A percentile compares a stretch with the other conserved stretches of the same genome.
phyloP scores from a whole-genome alignment of 768 basidiomycete genomes.

The Baorangia bicolor region DNA sequence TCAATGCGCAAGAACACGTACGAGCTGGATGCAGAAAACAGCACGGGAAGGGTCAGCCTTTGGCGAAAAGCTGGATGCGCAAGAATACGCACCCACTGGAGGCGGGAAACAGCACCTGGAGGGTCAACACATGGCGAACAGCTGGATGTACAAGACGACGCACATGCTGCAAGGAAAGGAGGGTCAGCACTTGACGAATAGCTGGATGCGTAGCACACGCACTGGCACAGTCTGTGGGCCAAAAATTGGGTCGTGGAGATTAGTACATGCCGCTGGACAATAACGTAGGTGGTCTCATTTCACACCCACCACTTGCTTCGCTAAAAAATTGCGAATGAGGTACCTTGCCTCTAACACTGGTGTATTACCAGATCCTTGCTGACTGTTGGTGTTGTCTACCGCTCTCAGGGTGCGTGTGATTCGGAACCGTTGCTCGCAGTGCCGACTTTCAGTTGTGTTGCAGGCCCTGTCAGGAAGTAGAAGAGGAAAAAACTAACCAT shows the following conservation, averaged over 20 bases:
- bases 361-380: no score
- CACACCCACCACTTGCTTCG: neutral
- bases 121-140: neutral
- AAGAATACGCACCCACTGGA: neutral
- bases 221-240: neutral
- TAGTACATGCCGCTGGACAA: neutral
- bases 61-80: no score
- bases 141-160: neutral
- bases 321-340: conserved; percentile 4
- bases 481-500: neutral
- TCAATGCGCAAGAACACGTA: neutral
- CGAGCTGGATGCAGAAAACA: no score
- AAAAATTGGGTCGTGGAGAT: neutral
- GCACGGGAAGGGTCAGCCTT: no score
- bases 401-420: neutral
- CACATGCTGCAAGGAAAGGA: neutral
- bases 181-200: neutral
- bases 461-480: neutral
- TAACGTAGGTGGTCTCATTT: neutral
- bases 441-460: neutral
- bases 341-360: neutral
- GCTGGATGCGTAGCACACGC: neutral
- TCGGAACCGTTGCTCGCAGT: neutral
- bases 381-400: neutral
- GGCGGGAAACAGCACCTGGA: neutral